Conservation (phyloP, 345 rosid species). For the Eucalyptus cloeziana region DNA sequence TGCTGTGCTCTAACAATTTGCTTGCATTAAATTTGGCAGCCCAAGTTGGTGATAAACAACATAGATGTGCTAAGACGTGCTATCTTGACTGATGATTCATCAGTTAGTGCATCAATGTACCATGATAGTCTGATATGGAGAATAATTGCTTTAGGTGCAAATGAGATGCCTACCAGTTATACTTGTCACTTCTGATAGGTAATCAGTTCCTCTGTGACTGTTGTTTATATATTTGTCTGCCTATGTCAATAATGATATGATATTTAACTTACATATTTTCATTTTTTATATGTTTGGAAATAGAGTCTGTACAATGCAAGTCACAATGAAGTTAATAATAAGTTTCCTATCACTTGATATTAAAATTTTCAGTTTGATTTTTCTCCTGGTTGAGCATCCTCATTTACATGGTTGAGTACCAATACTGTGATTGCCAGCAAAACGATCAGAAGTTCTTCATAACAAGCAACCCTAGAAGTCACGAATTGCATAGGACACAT, state of each 20-base stretch:
- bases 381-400: background rate
- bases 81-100: slow-evolving; percentile 39
- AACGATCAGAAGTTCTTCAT: background rate
- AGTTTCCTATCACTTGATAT: background rate
- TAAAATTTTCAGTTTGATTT: background rate
- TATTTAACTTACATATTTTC: background rate
- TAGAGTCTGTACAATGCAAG: background rate
- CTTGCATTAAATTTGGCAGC: slow-evolving; percentile 45
- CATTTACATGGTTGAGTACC: background rate
- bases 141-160: slow-evolving; percentile 75
- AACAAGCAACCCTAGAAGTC: background rate
- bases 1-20: background rate
- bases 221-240: background rate
- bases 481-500: background rate
- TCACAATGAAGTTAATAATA: background rate
- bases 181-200: slow-evolving; percentile 84
- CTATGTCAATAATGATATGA: background rate
- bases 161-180: slow-evolving; percentile 79
- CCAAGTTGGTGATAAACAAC: slow-evolving; percentile 90
- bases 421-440: background rate
- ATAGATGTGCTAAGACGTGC: slow-evolving; percentile 75
- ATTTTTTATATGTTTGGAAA: background rate
- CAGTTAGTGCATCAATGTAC: slow-evolving; percentile 55
- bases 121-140: slow-evolving; percentile 93
- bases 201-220: background rate